These are phyloP conservation scores for Blastobotrys terrestris DNA, from an alignment of 805 yeast species.

Conservation along the genomic window DNA sequence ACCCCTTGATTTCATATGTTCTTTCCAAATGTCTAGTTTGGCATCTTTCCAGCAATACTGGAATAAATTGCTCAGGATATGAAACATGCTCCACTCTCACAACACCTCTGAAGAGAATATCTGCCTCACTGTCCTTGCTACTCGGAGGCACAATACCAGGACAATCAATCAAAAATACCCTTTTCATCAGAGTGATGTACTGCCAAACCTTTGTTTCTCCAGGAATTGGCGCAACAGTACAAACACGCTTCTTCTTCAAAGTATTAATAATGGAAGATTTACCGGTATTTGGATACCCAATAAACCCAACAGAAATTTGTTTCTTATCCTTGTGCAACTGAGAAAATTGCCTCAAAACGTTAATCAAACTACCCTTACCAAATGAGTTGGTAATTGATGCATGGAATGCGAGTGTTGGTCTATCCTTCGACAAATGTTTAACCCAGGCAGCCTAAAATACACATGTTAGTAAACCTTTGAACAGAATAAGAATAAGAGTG, in stretches of 20 bases:
- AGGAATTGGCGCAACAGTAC: constrained; percentile 96
- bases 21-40: constrained; percentile 86
- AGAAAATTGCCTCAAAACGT: constrained; percentile 87
- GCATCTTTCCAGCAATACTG: constrained; percentile 78
- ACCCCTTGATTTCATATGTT: constrained; percentile 90
- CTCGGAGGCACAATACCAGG: constrained; percentile 99
- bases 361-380: constrained; percentile 95
- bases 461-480: constrained; percentile 31
- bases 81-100: constrained; percentile 98
- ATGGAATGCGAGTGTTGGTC: constrained; percentile 95
- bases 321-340: constrained; percentile 85
- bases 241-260: constrained; percentile 87
- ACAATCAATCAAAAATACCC: constrained; percentile 92
- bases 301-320: constrained; percentile 94
- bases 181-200: constrained; percentile 93
- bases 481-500: constrained; percentile 14
- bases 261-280: constrained; percentile 95
- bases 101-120: constrained; percentile 91
- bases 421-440: constrained; percentile 81
- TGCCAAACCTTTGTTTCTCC: constrained; percentile 99
- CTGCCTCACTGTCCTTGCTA: constrained; percentile 80
- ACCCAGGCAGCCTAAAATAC: constrained; percentile 92
- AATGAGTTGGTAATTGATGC: constrained; percentile 96
- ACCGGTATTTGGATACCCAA: constrained; percentile 98
- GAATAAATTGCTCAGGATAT: constrained; percentile 90